Evolutionary conservation across 129 eudicot species (phyloP).

Genomic region (Solidago caesia): DNA sequence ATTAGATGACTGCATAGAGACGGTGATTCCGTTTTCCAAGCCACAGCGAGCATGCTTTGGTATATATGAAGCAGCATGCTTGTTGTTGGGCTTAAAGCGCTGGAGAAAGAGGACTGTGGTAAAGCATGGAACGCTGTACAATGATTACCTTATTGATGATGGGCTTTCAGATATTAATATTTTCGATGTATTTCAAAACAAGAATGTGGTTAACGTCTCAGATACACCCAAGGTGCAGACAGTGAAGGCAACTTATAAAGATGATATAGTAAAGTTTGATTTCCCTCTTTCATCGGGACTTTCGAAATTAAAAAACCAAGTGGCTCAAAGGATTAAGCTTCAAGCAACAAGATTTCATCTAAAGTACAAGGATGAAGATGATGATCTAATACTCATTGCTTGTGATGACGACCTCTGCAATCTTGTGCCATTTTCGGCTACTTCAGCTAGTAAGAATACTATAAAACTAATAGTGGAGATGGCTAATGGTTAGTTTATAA

Average conservation of each 20-base stretch:
- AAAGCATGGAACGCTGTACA: neutral
- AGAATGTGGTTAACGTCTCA: neutral
- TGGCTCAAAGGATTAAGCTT: constrained; percentile 32
- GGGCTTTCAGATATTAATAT: neutral
- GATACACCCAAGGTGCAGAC: neutral
- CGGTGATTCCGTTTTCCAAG: neutral
- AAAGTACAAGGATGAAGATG: constrained; percentile 33
- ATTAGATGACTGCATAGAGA: neutral
- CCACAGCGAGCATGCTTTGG: neutral
- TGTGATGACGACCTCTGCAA: constrained; percentile 14
- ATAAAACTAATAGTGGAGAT: constrained; percentile 2
- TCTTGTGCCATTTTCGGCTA: constrained; percentile 5
- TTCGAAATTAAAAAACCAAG: constrained; percentile 28
- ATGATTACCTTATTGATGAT: neutral
- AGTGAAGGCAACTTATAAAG: constrained; percentile 29
- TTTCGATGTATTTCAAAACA: neutral
- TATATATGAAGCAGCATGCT: neutral
- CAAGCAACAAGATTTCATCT: constrained; percentile 10
- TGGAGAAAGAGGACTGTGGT: neutral
- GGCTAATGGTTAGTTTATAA: neutral
- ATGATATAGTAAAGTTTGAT: constrained; percentile 27
- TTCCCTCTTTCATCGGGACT: constrained; percentile 24
- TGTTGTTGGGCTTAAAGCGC: neutral
- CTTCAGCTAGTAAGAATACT: neutral
- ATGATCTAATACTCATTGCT: constrained; percentile 21